phyloP scores from a whole-genome alignment of 805 yeast genomes.

The Ogataea nonfermentans region DNA sequence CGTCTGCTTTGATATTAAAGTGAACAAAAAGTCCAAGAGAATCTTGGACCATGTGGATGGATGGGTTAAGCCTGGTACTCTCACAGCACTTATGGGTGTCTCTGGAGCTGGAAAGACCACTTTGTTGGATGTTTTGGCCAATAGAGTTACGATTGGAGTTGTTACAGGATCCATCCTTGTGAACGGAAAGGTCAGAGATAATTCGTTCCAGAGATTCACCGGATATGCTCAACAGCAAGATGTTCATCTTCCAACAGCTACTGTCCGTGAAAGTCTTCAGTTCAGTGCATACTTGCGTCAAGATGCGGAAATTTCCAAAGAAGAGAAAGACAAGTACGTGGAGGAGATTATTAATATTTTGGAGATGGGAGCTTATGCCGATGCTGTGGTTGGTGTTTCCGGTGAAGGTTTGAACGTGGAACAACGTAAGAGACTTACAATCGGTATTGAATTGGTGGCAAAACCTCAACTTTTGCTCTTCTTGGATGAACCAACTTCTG shows the following conservation, averaged over 20 bases:
- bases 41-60: constrained; percentile 66
- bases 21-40: constrained; percentile 52
- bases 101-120: constrained; percentile 62
- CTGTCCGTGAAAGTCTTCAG: constrained; percentile 50
- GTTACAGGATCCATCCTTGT: constrained; percentile 54
- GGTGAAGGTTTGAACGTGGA: constrained; percentile 53
- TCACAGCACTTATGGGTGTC: constrained; percentile 67
- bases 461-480: constrained; percentile 49
- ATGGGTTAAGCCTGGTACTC: constrained; percentile 76
- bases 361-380: constrained; percentile 51
- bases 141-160: constrained; percentile 50
- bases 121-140: constrained; percentile 47
- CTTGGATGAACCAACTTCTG: constrained; percentile 61
- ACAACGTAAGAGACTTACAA: constrained; percentile 49
- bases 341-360: constrained; percentile 46
- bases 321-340: constrained; percentile 46
- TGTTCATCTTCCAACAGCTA: constrained; percentile 44
- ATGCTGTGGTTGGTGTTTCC: constrained; percentile 46
- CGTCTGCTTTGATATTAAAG: constrained; percentile 62
- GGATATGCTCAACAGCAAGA: constrained; percentile 60
- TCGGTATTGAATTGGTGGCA: constrained; percentile 53
- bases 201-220: constrained; percentile 47
- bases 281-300: constrained; percentile 49
- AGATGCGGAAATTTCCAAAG: constrained; percentile 36
- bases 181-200: constrained; percentile 45